Percentiles rank a stretch among this genome's conserved stretches.
Conservation (phyloP, 345 rosid species). For the Rhizophora apiculata region DNA sequence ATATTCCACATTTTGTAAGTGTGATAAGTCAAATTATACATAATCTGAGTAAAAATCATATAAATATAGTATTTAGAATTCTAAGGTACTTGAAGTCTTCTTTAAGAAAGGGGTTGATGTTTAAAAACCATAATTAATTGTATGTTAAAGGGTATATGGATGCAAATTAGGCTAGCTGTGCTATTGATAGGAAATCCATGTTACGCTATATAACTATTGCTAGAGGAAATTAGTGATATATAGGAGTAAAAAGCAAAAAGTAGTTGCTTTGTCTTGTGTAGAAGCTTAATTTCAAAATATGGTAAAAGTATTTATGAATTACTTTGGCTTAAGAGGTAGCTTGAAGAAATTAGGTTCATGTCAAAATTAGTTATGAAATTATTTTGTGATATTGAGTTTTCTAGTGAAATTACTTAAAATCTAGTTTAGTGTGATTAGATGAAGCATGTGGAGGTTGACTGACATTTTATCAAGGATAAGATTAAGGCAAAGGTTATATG, state of each 20-base stretch:
- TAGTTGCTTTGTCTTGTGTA: not conserved
- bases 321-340: not conserved
- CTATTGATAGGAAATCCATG: not conserved
- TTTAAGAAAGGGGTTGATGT: not conserved
- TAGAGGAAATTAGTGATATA: not conserved
- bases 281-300: not conserved
- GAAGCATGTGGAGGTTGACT: not conserved
- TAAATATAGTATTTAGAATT: not conserved
- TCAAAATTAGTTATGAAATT: not conserved
- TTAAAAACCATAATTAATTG: not conserved
- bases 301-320: not conserved
- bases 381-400: not conserved
- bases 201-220: fast-evolving
- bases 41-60: not conserved
- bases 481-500: not conserved
- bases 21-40: not conserved
- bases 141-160: not conserved
- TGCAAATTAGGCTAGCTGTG: not conserved
- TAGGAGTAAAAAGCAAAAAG: not conserved
- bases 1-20: not conserved
- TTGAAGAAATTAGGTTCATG: not conserved
- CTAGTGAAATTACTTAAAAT: not conserved
- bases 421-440: not conserved
- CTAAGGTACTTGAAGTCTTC: not conserved
- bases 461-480: not conserved